Conservation (phyloP, 352 stramenopile species). For the Globisporangium takayamanum region DNA sequence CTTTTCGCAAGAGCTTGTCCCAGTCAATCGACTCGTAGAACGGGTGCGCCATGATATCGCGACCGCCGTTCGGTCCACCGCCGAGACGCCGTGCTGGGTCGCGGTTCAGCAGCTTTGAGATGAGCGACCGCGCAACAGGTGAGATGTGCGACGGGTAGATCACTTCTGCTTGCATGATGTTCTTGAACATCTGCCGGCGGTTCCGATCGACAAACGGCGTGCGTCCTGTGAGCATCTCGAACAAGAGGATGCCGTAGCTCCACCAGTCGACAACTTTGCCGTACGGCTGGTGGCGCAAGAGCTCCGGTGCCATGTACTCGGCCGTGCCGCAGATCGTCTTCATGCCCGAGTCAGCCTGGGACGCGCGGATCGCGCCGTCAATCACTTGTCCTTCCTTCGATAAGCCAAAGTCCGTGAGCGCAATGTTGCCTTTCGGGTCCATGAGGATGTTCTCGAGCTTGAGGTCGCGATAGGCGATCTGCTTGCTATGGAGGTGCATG, state of each 20-base stretch:
- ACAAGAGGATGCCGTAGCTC: conserved; percentile 86
- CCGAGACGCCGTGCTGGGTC: conserved; percentile 91
- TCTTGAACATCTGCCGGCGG: conserved; percentile 87
- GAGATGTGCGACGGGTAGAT: conserved; percentile 87
- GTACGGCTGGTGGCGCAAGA: conserved; percentile 81
- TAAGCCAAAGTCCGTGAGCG: conserved; percentile 84
- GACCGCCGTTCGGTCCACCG: conserved; percentile 72
- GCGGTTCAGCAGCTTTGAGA: conserved; percentile 91
- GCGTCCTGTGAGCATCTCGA: conserved; percentile 84
- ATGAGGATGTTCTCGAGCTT: conserved; percentile 90
- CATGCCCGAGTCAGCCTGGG: conserved; percentile 76
- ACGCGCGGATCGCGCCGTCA: conserved; percentile 75
- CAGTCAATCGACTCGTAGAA: conserved; percentile 85
- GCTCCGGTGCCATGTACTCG: conserved; percentile 85
- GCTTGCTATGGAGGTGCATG: conserved; percentile 87
- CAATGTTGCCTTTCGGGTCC: conserved; percentile 83
- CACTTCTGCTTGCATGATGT: conserved; percentile 86
- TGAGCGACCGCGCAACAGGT: conserved; percentile 57
- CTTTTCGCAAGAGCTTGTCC: conserved; percentile 81
- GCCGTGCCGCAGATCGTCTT: conserved; percentile 87
- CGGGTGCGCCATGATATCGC: conserved; percentile 84
- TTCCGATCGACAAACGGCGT: conserved; percentile 87
- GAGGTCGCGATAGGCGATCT: conserved; percentile 86
- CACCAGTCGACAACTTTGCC: conserved; percentile 89
- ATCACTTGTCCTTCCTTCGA: conserved; percentile 82